phyloP scores from a whole-genome alignment of 1,284 basidiomycete genomes.

The Prillingera fragicola region DNA sequence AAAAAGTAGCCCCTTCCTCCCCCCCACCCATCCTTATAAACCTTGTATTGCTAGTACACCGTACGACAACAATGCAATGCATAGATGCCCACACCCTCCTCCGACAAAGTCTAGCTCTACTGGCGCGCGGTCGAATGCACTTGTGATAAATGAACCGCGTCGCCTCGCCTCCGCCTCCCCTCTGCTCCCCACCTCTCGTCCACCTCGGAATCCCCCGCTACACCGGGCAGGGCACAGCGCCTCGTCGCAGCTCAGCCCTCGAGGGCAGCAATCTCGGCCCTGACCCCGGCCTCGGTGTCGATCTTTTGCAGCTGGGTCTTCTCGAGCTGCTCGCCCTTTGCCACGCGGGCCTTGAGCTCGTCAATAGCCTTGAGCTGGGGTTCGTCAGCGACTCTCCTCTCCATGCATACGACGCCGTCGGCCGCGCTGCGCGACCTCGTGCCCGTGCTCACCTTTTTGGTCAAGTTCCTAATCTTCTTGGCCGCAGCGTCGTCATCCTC shows the following conservation, averaged over 20 bases:
- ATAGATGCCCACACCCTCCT: conserved; percentile 11
- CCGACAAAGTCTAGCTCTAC: not conserved
- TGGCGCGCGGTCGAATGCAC: no score
- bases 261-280: conserved; percentile 64
- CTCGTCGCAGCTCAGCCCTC: conserved; percentile 38
- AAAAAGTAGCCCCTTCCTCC: conserved; percentile 5
- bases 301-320: conserved; percentile 94
- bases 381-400: conserved; percentile 5
- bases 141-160: not conserved
- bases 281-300: conserved; percentile 75
- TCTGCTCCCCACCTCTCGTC: no score
- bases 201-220: not conserved
- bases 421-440: not conserved
- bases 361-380: conserved; percentile 86
- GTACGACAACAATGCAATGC: conserved; percentile 21
- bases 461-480: conserved; percentile 89
- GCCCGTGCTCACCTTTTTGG: conserved; percentile 75
- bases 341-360: conserved; percentile 83
- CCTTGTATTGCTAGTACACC: not conserved
- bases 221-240: not conserved
- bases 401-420: not conserved
- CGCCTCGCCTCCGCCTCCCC: no score
- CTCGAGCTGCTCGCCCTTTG: conserved; percentile 81
- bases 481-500: conserved; percentile 66
- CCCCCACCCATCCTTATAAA: not conserved